Evolutionary conservation across 2,329 filamentous ascomycete species (phyloP).

Genomic region (Colletotrichum orbiculare): DNA sequence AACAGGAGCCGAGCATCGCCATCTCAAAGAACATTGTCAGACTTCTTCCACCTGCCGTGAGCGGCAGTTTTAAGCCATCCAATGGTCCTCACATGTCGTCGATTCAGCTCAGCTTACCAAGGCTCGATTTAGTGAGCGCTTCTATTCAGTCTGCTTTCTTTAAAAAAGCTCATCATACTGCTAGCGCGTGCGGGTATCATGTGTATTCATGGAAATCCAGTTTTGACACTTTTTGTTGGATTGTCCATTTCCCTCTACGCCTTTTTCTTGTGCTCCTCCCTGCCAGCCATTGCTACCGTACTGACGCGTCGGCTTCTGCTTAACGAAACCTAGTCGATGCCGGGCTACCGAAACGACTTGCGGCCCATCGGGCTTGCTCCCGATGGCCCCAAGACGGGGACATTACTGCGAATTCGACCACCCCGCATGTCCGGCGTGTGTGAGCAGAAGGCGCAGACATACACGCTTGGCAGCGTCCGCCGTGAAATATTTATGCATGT

Average conservation of each 20-base stretch:
- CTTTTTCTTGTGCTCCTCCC: constrained; percentile 8
- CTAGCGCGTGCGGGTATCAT: constrained; percentile 45
- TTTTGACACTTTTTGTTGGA: constrained; percentile 21
- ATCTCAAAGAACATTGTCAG: no score
- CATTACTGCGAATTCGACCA: constrained; percentile 55
- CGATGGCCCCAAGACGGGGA: constrained; percentile 42
- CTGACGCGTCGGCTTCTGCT: constrained; percentile 12
- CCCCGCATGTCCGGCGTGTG: constrained; percentile 67
- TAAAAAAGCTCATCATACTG: constrained; percentile 36
- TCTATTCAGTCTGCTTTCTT: neutral
- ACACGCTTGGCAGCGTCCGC: constrained; percentile 67
- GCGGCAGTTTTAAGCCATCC: no score
- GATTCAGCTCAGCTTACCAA: no score
- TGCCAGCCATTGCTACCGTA: neutral
- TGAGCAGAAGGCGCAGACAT: constrained; percentile 72
- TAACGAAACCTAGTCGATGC: neutral
- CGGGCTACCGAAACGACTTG: constrained; percentile 58
- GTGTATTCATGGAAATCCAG: constrained; percentile 39
- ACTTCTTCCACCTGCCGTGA: no score
- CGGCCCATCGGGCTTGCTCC: constrained; percentile 55
- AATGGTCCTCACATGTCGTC: no score
- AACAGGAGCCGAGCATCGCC: no score
- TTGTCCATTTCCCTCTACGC: constrained; percentile 30
- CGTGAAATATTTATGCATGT: constrained; percentile 70
- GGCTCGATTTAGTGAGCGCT: no score